Conservation (phyloP, 2,329 filamentous ascomycete species). For the Thelonectria olida region DNA sequence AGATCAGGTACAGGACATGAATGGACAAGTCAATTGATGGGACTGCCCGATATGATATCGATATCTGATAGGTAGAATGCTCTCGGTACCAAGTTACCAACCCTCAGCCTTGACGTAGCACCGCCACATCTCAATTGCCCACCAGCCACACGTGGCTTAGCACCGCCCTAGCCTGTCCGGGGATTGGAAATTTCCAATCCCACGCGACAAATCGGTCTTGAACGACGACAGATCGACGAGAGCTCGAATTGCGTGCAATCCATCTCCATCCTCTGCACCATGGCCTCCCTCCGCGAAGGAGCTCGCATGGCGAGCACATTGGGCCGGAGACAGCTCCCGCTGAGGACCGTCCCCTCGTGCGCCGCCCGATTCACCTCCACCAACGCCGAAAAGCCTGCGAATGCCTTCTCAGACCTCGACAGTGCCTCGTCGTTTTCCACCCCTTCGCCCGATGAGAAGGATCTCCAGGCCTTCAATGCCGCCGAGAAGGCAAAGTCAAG, state of each 20-base stretch:
- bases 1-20: neutral
- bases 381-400: constrained; percentile 47
- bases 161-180: constrained; percentile 29
- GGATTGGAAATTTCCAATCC: constrained; percentile 46
- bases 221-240: constrained; percentile 26
- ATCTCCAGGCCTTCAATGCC: constrained; percentile 52
- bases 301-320: constrained; percentile 47
- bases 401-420: constrained; percentile 60
- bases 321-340: constrained; percentile 40
- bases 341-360: constrained; percentile 37
- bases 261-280: constrained; percentile 36
- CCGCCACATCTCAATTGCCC: neutral
- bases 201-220: constrained; percentile 35
- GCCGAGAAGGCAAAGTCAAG: constrained; percentile 47
- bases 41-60: neutral
- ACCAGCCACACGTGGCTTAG: constrained; percentile 34
- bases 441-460: constrained; percentile 50
- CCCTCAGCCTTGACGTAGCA: neutral
- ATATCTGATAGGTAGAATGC: neutral
- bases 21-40: neutral
- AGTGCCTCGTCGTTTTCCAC: constrained; percentile 57
- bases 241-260: constrained; percentile 26
- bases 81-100: neutral
- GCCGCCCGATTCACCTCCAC: constrained; percentile 58
- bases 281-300: constrained; percentile 54